These are phyloP conservation scores for Mucor plumbeus DNA, from an alignment of 371 early-diverging fungal genomes.

Conservation along the genomic window DNA sequence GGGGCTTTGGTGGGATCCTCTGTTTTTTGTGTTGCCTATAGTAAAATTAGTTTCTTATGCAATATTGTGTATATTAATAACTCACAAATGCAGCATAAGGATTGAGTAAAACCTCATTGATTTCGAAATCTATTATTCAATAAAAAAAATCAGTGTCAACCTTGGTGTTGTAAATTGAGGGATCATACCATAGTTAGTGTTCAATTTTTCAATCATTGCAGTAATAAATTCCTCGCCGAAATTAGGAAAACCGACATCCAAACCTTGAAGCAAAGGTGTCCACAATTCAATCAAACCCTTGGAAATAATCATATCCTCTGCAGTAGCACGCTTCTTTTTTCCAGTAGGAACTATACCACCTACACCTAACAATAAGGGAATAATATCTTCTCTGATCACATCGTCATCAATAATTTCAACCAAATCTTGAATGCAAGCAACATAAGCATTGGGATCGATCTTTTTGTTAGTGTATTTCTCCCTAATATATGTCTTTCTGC, in stretches of 20 bases:
- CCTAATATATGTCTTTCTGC: conserved; percentile 41
- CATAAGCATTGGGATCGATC: conserved; percentile 20
- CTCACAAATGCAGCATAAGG: conserved; percentile 36
- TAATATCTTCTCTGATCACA: conserved; percentile 19
- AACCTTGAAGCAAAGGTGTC: conserved; percentile 43
- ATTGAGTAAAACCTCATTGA: conserved; percentile 30
- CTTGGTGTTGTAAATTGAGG: no score
- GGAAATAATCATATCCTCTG: conserved; percentile 37
- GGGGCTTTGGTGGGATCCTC: conserved; percentile 29
- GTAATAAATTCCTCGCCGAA: conserved; percentile 38
- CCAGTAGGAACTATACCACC: conserved; percentile 53
- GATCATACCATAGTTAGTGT: conserved; percentile 35
- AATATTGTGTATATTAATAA: background rate
- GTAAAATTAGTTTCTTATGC: background rate
- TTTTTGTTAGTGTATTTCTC: conserved; percentile 8
- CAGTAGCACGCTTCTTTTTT: conserved; percentile 49
- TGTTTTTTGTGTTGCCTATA: conserved; percentile 3
- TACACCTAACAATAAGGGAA: conserved; percentile 43
- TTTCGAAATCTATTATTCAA: conserved; percentile 20
- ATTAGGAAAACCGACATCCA: conserved; percentile 33
- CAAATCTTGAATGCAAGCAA: conserved; percentile 19
- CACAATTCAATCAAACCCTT: conserved; percentile 46
- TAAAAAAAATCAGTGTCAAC: no score
- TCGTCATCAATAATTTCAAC: conserved; percentile 23
- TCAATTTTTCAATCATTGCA: conserved; percentile 37